Base-by-base conservation (phyloP, 2,329 filamentous ascomycete species). In the Arachnopeziza araneosa region DNA sequence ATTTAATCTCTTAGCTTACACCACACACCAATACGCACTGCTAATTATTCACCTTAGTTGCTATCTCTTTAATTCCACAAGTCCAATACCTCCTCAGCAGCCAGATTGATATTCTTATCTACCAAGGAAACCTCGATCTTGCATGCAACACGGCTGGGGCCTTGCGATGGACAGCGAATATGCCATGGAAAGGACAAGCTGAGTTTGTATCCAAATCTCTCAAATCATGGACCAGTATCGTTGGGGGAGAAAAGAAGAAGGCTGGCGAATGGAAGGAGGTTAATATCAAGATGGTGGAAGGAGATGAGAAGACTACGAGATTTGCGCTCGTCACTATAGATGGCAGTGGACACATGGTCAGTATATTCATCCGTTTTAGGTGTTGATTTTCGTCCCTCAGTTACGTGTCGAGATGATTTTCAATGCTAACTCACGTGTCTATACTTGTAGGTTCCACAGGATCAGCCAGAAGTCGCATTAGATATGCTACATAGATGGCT, bases 41-140 rank as follows among this genome's bases (percentile, higher is more conserved):
- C 26, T 30, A 30, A 30, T n/a, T 30, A 30, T 9, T 30, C 12
- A 14, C 17, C 36, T 4, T 44, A 44, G 36, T 82, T 61, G 79
- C 83, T 52, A 86, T 85, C 68, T 81, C 81, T 14, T 81, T 86
- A 69, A 76, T 85, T 30, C 72, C 78, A 61, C 77, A 84, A 60
- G 75, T 89, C 1, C 82, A 84, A 55, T 75, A 78, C 23, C 79
- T 89, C 21, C 77, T 89, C 56, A 76, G 81, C n/a, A 79, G 75
- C 1, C 85, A 84, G 26, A 82, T 90, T 17, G 85, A 83, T 7
- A 80, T 93, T 10, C 84, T 87, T 9, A 75, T 93, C 61, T 80
- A 91, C 55, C 89, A 93, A 69, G 82, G 82, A 32, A 83, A 85
- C 68, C 73, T 83, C 59, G 83, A 86, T 72, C 83, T 82, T 67